These are phyloP conservation scores for Cercophora samala DNA, from an alignment of 495 filamentous ascomycete genomes.

Conservation along the genomic window DNA sequence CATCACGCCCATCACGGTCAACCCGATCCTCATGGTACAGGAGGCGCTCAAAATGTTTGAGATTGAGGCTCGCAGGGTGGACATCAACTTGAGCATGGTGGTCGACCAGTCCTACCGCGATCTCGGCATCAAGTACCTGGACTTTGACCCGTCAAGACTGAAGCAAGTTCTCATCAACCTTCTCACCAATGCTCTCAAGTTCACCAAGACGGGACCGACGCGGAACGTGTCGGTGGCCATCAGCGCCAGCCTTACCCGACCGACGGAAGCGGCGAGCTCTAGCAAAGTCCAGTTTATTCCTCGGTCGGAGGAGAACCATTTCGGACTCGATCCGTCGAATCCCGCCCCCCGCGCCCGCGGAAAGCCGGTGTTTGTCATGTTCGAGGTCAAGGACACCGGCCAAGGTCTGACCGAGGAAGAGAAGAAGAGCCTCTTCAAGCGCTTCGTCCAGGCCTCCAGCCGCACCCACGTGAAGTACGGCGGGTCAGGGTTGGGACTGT, in stretches of 20 bases:
- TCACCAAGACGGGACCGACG: conserved; percentile 53
- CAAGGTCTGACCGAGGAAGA: conserved; percentile 65
- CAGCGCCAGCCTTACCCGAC: conserved; percentile 30
- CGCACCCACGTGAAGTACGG: conserved; percentile 73
- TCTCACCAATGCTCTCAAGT: conserved; percentile 72
- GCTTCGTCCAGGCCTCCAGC: conserved; percentile 73
- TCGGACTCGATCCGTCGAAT: conserved; percentile 19
- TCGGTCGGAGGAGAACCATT: conserved; percentile 20
- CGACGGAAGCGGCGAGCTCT: conserved; percentile 32
- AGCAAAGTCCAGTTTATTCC: conserved; percentile 39
- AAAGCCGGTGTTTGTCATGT: conserved; percentile 56
- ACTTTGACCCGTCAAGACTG: conserved; percentile 66
- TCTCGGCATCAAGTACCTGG: conserved; percentile 60
- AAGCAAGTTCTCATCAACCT: conserved; percentile 73
- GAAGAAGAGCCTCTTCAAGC: conserved; percentile 65
- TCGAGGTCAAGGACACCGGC: conserved; percentile 71
- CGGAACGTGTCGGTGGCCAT: conserved; percentile 38
- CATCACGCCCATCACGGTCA: conserved; percentile 62
- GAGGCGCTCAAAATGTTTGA: conserved; percentile 68
- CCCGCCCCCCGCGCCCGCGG: conserved; percentile 13
- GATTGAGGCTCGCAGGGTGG: conserved; percentile 61
- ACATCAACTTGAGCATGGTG: conserved; percentile 61
- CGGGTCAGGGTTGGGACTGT: conserved; percentile 73
- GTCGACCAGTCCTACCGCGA: conserved; percentile 55
- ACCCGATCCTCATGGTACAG: conserved; percentile 60